Conservation (phyloP, 2,329 filamentous ascomycete species). For the Alternaria ethzedia region DNA sequence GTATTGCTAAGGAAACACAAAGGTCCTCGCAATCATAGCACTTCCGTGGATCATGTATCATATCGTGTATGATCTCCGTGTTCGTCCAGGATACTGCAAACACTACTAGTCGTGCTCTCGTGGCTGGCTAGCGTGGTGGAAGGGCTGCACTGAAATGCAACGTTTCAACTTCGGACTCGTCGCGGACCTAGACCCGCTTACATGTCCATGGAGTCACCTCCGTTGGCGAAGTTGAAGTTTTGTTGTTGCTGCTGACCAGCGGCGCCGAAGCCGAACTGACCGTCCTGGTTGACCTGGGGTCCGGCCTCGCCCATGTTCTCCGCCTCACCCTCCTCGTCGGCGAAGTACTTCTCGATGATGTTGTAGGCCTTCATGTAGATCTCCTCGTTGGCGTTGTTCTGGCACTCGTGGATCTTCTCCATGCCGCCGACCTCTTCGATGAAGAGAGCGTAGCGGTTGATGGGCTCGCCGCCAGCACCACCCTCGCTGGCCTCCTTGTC, state of each 20-base stretch:
- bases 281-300: conserved; percentile 73
- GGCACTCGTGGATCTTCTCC: conserved; percentile 99
- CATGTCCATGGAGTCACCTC: conserved; percentile 77
- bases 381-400: conserved; percentile 99
- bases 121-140: conserved; percentile 11
- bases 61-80: conserved; percentile 28
- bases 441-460: conserved; percentile 97
- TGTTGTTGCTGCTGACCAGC: conserved; percentile 66
- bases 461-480: conserved; percentile 63
- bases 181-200: conserved; percentile 50
- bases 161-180: conserved; percentile 14
- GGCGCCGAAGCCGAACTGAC: conserved; percentile 80
- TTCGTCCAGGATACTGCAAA: conserved; percentile 17
- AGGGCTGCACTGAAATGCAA: conserved; percentile 10
- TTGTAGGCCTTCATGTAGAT: conserved; percentile 99
- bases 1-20: conserved; percentile 31
- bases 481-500: conserved; percentile 88
- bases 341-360: conserved; percentile 99
- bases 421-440: conserved; percentile 99
- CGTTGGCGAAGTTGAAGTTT: conserved; percentile 93
- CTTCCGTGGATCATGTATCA: conserved; percentile 36
- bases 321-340: conserved; percentile 86
- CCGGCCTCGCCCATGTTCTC: conserved; percentile 81
- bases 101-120: conserved; percentile 13
- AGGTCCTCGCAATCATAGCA: conserved; percentile 20